Evolutionary conservation across 2,329 filamentous ascomycete genomes (phyloP), one percentile per base, ranked within the genome.

Genomic region (Neonectria coccinea): DNA sequence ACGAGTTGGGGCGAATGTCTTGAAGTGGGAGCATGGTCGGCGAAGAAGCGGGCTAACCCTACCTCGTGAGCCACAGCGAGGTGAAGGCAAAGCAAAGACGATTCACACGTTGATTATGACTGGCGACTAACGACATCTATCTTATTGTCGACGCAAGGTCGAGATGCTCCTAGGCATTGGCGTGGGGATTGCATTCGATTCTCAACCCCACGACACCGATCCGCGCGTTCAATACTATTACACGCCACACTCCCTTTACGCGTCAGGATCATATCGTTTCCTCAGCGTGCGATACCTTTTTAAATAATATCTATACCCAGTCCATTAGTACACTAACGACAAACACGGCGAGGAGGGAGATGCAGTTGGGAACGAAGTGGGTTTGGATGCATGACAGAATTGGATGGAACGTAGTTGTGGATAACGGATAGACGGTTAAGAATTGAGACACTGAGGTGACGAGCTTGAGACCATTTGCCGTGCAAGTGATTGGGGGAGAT

Each of bases 201-300:
- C 47, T 56, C 27, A 11, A 20, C 20, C 39, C 45, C 45, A 50
- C 41, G 33, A 20, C 44, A 42, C 44, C 51, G 27, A 41, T 51
- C 44, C 54, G 48, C 39, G 31, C 14, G 27, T 48, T 22, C 61
- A 54, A 33, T 31, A 59, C 29, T 27, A 11, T n/a, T 59, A 44
- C 47, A 59, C 36, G 6, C 45, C 11, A 18, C 54, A 33, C 16
- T 44, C 27, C 58, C 29, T 67, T 77, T 62, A 80, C 18, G 76
- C 78, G 39, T 75, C 67, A 47, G 76, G 79, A 67, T 89, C 86
- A 81, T 97, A 97, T 76, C 93, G 86, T 81, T 96, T 91, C 75
- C 91, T 90, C 74, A 97, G 81, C 27, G 92, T 89, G 72, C 95
- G 90, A 82, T 97, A 97, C 77, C 92, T 88, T 83, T 97, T 97